These are phyloP conservation scores for Kazachstania sp. DNA, from an alignment of 1,139 yeast species.

Conservation along the genomic window DNA sequence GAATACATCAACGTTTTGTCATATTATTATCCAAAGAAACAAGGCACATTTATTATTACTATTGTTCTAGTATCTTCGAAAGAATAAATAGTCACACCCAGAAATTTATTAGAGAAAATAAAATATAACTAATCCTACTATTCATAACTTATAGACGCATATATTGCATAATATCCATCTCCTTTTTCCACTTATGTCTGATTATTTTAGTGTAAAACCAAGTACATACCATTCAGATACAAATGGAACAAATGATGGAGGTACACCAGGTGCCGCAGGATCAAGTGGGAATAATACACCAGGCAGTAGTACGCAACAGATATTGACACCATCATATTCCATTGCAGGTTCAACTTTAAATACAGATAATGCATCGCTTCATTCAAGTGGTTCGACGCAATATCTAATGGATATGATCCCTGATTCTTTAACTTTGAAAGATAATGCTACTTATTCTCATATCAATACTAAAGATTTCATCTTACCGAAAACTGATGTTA, in stretches of 20 bases:
- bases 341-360: background rate
- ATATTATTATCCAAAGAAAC: no score
- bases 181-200: slow-evolving; percentile 13
- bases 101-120: no score
- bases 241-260: background rate
- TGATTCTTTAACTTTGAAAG: slow-evolving; percentile 14
- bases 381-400: slow-evolving; percentile 16
- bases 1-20: no score
- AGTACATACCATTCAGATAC: background rate
- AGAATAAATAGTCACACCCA: no score
- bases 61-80: no score
- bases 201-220: slow-evolving; percentile 18
- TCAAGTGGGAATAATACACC: slow-evolving; percentile 1
- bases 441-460: slow-evolving; percentile 18
- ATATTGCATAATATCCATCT: background rate
- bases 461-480: slow-evolving; percentile 24
- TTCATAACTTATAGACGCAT: no score
- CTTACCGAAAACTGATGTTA: slow-evolving; percentile 30
- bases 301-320: background rate
- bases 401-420: slow-evolving; percentile 21
- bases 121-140: no score
- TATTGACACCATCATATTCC: slow-evolving; percentile 2
- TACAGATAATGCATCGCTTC: slow-evolving; percentile 16
- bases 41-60: no score
- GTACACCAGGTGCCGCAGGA: background rate